A percentile compares a stretch with the other conserved stretches of the same genome.
Conservation (phyloP, 176 grass and related monocot genomes). For the Cenchrus fungigraminus region DNA sequence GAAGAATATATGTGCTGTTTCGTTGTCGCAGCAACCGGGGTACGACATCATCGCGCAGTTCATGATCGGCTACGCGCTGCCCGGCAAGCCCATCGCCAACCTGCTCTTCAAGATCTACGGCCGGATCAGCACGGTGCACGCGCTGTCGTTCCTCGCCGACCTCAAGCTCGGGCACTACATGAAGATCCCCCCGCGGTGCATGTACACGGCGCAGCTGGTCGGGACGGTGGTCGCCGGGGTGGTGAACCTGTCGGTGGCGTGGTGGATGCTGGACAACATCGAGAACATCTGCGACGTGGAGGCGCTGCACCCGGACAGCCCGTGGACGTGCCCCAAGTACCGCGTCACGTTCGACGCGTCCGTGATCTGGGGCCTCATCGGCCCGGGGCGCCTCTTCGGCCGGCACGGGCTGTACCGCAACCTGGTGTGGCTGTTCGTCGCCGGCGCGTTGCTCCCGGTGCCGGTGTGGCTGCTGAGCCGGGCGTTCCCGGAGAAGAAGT, state of each 20-base stretch:
- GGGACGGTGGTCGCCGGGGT: constrained; percentile 87
- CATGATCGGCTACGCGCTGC: constrained; percentile 88
- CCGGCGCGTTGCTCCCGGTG: constrained; percentile 83
- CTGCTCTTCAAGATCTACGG: constrained; percentile 98
- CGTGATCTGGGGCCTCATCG: constrained; percentile 95
- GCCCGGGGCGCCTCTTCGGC: constrained; percentile 74
- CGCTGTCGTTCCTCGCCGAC: constrained; percentile 93
- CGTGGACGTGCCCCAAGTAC: constrained; percentile 99
- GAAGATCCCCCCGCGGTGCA: constrained; percentile 98
- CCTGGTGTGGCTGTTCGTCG: constrained; percentile 93
- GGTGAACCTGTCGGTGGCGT: constrained; percentile 91
- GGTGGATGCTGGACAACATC: constrained; percentile 98
- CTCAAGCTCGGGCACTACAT: constrained; percentile 99
- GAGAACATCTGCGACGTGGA: constrained; percentile 97
- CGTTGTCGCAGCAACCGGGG: constrained; percentile 74
- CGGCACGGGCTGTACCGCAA: constrained; percentile 81
- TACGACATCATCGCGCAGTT: constrained; percentile 99
- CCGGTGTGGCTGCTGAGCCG: constrained; percentile 88
- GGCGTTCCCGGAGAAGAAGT: constrained; percentile 93
- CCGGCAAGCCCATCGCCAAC: constrained; percentile 97
- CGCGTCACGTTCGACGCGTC: constrained; percentile 94
- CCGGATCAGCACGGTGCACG: constrained; percentile 94
- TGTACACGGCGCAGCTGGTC: constrained; percentile 94
- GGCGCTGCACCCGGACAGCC: constrained; percentile 84
- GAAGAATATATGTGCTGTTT: background rate